Base-by-base conservation (phyloP, 306 rosid genomes). In the Rubus idaeus region DNA sequence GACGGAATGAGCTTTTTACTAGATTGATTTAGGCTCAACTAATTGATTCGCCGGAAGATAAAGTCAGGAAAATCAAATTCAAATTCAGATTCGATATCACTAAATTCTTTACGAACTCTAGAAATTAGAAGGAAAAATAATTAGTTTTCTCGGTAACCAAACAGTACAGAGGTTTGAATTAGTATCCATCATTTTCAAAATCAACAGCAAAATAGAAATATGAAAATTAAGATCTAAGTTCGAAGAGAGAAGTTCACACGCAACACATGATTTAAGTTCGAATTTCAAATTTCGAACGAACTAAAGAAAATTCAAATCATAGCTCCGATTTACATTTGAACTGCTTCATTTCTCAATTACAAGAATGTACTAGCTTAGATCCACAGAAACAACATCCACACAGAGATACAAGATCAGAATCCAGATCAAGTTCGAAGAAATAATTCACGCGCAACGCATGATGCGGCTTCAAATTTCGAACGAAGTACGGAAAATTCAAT, bases 361-460 rank as follows among this genome's bases (percentile, higher is more conserved):
- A 58, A 6, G 14, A 42, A 62, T 35, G 10, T 37, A 14, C 0
- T 1, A 63, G 68, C 10, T 62, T 20, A 35, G 68, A 63, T 35
- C 18, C 5, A 14, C 44, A 63, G 68, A 30, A 13, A 16, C 17
- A 21, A 51, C 37, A 14, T 50, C 45, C 18, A 37, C 50, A 16
- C 10, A 37, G n/a, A 37, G 14, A 10, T 61, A 30, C 44, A 35
- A 13, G 10, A 35, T 14, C 63, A 4, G 17, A 23, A 52, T 71
- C 76, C 14, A 66, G 70, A 80, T 75, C 70, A 67, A 78, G 68
- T 13, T 77, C 67, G n/a, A 57, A 67, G 68, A 71, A 60, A 14
- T 52, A 45, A 79, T 18, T 40, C 47, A 69, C 26, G 12, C 3
- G 16, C 35, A 17, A 40, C 21, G 37, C 16, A 17, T 13, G 5